phyloP scores from a whole-genome alignment of 2,329 filamentous ascomycete species.

The Dryadomyces quercivorus region DNA sequence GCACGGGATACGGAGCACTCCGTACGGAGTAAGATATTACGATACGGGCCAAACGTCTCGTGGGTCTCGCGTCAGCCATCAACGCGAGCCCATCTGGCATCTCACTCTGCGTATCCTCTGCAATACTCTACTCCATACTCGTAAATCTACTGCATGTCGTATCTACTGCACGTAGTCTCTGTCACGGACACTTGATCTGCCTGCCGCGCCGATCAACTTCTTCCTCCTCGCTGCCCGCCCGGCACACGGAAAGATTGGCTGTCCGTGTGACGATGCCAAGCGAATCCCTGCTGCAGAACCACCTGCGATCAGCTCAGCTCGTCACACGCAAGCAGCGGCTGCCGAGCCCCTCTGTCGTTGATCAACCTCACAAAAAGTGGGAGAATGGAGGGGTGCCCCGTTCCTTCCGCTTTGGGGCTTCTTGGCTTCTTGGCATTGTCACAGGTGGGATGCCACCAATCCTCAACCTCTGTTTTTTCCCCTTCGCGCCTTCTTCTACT shows the following conservation, averaged over 20 bases:
- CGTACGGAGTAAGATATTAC: too few species aligned
- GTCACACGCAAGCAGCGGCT: background rate
- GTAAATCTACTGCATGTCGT: background rate
- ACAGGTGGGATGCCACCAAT: constrained; percentile 3
- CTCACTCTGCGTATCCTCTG: background rate
- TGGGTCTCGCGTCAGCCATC: too few species aligned
- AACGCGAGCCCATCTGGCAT: too few species aligned
- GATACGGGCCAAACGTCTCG: too few species aligned
- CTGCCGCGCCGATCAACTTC: too few species aligned
- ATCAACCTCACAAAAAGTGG: constrained; percentile 3
- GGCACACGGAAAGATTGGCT: background rate
- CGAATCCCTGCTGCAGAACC: background rate
- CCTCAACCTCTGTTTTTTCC: background rate
- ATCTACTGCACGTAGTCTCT: too few species aligned
- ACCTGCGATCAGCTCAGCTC: background rate
- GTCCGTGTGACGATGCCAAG: constrained; percentile 9
- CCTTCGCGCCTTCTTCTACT: background rate
- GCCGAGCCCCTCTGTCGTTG: background rate
- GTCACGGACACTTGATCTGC: too few species aligned
- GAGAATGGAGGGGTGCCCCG: constrained; percentile 10
- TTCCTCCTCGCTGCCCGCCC: too few species aligned
- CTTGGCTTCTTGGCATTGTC: constrained; percentile 12
- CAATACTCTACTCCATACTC: too few species aligned
- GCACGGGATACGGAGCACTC: too few species aligned
- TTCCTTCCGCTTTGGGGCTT: background rate